Evolutionary conservation across 192 early-diverging fungal species (phyloP), one percentile per base, ranked within the genome.

Genomic region (Dispira parvispora): DNA sequence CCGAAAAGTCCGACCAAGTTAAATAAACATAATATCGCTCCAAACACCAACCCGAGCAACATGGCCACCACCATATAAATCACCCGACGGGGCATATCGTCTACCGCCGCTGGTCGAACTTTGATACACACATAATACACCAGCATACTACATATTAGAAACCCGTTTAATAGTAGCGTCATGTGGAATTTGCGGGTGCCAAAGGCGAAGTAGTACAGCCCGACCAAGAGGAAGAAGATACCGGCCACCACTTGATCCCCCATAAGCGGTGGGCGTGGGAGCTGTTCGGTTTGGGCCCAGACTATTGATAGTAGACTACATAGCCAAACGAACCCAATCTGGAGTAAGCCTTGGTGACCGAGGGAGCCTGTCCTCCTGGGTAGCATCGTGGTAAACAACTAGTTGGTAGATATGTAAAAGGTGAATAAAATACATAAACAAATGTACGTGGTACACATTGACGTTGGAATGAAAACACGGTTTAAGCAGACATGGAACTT

Each of bases 81-180:
- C 26, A 45, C 43, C 42, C 58, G 58, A 10, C 58, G 58, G 18
- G 58, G 18, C 11, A 61, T 61, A 20, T 61, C 43, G 43, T 43
- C 32, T 25, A 44, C 8, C 13, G 58, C 58, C 58, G 58, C 58
- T 16, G 58, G 58, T 43, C 58, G 58, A 38, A 61, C 42, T n/a
- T 61, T 61, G 58, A 61, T 61, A 61, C 58, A 61, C 42, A 44
- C 58, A 44, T 61, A 61, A 43, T 61, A 61, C n/a, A 61, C 58
- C n/a, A 61, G n/a, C 16, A 61, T 20, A 43, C 58, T 61, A 44
- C 43, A 11, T 8, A 61, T n/a, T n/a, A 61, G 42, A 38, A 61
- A 61, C 4, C 58, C 58, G n/a, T 38, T 61, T 20, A 61, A 25
- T 12, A 61, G 11, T 14, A 61, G n/a, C n/a, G n/a, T 43, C 20